These are phyloP conservation scores for Syncephalis plumigaleata DNA, from an alignment of 371 early-diverging fungal genomes.

Conservation along the genomic window DNA sequence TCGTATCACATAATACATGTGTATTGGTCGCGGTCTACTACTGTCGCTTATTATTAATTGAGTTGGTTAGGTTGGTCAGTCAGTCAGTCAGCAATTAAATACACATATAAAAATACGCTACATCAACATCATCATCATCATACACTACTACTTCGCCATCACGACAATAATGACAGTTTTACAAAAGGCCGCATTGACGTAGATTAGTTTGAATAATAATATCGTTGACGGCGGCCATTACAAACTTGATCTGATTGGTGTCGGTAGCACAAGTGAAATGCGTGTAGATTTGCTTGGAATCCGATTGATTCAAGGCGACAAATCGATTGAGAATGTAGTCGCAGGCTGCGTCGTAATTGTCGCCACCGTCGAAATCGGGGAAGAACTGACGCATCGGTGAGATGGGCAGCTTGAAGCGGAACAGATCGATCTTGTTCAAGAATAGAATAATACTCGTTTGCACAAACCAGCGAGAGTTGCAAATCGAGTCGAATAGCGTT, in stretches of 20 bases:
- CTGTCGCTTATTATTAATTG: too few species aligned
- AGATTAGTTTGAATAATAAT: conserved; percentile 84
- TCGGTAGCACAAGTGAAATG: conserved; percentile 96
- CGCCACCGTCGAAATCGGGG: conserved; percentile 59
- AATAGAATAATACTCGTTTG: conserved; percentile 88
- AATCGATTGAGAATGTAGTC: conserved; percentile 76
- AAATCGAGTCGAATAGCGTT: conserved; percentile 88
- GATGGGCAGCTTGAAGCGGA: conserved; percentile 68
- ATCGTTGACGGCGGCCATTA: conserved; percentile 90
- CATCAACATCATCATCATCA: too few species aligned
- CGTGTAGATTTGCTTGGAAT: conserved; percentile 72
- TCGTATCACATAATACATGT: too few species aligned
- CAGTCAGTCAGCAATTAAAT: too few species aligned
- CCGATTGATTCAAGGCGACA: conserved; percentile 60
- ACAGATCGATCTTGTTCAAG: conserved; percentile 91
- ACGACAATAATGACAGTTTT: conserved; percentile 6
- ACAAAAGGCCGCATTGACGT: conserved; percentile 74
- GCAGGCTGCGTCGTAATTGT: conserved; percentile 59
- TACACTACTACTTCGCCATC: too few species aligned
- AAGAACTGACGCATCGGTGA: conserved; percentile 68
- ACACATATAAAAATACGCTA: too few species aligned
- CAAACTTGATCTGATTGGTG: conserved; percentile 90
- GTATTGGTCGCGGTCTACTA: too few species aligned
- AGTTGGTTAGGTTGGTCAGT: too few species aligned
- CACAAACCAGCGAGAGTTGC: conserved; percentile 87